Base-by-base conservation (phyloP, 768 basidiomycete species). In the Mycena sanguinolenta region DNA sequence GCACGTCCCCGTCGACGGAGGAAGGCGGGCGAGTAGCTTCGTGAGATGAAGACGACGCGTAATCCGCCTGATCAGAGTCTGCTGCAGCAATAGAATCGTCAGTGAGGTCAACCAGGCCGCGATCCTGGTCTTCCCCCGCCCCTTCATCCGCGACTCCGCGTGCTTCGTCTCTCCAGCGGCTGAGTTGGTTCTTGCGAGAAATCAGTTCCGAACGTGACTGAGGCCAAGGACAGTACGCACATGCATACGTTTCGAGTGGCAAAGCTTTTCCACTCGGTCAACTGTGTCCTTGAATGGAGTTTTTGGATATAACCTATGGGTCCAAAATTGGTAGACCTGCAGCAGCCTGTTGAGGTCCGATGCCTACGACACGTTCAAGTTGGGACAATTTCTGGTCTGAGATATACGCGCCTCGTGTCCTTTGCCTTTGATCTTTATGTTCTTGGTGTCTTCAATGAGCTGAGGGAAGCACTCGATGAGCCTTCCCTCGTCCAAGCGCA, bases 241-340 rank as follows among this genome's bases (percentile, higher is more conserved):
- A 81, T 92, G 87, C 91, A 98, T 93, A 17, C 93, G 88, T 59
- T 90, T 90, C 8, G 93, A 91, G 73, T 94, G 93, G 77, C 95
- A 98, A 14, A 98, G 79, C 74, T 92, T 95, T 84, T 99, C 97
- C 13, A 99, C 89, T 13, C 92, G 87, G 36, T 89, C 82, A 7
- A 97, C 90, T 0, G 96, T 97, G 76, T 98, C 96, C 53, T 86
- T 85, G 79, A 99, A 98, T 46, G 92, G 91, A 5, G 89, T 91
- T 76, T 93, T 95, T 6, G 98, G 98, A 77, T 93, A 97, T 85
- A 99, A 85, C 75, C 87, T 89, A 82, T 99, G 98, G 4, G 95
- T 88, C 98, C 98, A 99, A 75, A 96, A 93, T 76, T 96, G 95
- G 78, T 99, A 99, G 39, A 93, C 83, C 70, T 91, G 89, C 63